Percentiles rank a stretch among this genome's conserved stretches.
phyloP scores from a whole-genome alignment of 495 filamentous ascomycete genomes.

The Neurospora sublineolata region DNA sequence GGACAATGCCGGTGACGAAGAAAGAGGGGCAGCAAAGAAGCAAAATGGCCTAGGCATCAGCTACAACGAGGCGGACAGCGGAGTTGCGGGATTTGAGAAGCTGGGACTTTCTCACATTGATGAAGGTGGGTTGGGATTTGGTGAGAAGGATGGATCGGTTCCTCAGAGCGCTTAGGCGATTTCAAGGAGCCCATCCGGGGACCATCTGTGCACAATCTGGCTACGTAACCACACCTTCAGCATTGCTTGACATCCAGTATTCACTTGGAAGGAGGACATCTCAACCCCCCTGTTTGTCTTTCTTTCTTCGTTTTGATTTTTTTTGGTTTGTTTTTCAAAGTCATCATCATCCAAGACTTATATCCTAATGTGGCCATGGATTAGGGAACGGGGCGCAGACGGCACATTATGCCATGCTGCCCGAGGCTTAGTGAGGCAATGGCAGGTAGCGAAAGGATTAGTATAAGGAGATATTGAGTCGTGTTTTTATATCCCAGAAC shows the following conservation, averaged over 20 bases:
- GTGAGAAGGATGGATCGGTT: conserved; percentile 23
- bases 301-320: neutral
- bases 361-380: neutral
- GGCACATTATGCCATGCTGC: neutral
- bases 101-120: conserved; percentile 28
- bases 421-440: neutral
- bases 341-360: neutral
- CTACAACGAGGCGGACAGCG: conserved; percentile 35
- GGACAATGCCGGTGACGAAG: conserved; percentile 13
- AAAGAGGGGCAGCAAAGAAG: conserved; percentile 6
- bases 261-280: neutral
- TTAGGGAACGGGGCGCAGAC: neutral
- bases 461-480: neutral
- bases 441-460: neutral
- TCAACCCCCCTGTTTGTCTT: neutral
- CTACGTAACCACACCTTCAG: neutral
- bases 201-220: neutral
- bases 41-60: conserved; percentile 7
- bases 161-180: conserved; percentile 32
- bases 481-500: neutral
- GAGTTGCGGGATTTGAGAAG: conserved; percentile 36
- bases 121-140: conserved; percentile 24
- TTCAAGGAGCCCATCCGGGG: neutral
- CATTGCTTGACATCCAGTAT: neutral
- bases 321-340: neutral